These are phyloP conservation scores for Beauveria scarabaeidicola DNA, from an alignment of 2,329 filamentous ascomycete species.

Conservation along the genomic window DNA sequence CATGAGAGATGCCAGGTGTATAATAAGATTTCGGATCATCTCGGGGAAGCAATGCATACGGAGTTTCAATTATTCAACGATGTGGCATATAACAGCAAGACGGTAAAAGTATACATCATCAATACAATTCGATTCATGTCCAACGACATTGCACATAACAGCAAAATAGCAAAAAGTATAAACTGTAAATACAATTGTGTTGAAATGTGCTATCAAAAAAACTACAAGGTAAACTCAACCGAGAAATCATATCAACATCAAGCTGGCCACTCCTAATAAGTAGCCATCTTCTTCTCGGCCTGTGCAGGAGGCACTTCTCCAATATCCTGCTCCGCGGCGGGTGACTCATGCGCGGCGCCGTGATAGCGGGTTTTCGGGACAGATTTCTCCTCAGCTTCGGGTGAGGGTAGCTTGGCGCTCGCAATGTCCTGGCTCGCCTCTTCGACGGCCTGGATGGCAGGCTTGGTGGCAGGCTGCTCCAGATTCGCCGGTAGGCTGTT, in stretches of 20 bases:
- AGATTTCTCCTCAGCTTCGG: not conserved
- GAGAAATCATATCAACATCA: not conserved
- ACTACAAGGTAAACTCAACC: not conserved
- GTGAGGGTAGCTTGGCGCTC: not conserved
- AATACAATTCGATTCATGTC: too few relatives aligned
- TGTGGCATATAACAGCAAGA: not conserved
- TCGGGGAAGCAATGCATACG: not conserved
- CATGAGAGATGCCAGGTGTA: not conserved
- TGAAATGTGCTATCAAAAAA: not conserved
- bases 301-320: slow-evolving; percentile 2
- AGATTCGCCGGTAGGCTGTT: not conserved
- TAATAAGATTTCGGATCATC: not conserved
- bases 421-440: not conserved
- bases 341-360: not conserved
- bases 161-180: not conserved
- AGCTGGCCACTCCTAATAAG: not conserved
- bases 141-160: too few relatives aligned
- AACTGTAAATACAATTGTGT: not conserved
- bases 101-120: too few relatives aligned
- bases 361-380: not conserved
- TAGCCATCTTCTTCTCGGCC: not conserved
- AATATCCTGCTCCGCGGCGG: not conserved
- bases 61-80: not conserved
- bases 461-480: not conserved
- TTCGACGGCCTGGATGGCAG: not conserved